Percentiles rank a stretch among this genome's conserved stretches.
Conservation (phyloP, 179 eudicot species). For the Silene coronaria region DNA sequence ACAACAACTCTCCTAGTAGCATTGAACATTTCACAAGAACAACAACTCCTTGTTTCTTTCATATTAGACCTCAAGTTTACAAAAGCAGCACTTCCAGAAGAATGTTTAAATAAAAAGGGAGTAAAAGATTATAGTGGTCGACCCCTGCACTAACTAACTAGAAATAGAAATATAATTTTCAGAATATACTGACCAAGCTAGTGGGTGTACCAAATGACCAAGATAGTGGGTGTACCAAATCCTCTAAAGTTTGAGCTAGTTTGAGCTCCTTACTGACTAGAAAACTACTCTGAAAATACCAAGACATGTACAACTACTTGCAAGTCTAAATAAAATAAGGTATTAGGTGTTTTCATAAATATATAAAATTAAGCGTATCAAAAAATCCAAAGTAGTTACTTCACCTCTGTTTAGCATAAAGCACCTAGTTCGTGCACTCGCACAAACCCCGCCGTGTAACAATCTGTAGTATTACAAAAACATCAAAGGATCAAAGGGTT, state of each 20-base stretch:
- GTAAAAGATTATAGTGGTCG: background rate
- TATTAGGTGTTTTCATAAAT: conserved; percentile 7
- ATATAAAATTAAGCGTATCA: background rate
- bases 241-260: conserved; percentile 26
- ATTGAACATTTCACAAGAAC: no score
- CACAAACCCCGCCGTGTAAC: no score
- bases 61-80: background rate
- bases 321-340: background rate
- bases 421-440: no score
- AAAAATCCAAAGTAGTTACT: no score
- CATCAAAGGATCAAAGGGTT: no score
- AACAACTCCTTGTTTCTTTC: background rate
- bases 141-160: background rate
- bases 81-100: background rate
- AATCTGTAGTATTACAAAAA: no score
- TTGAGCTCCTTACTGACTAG: conserved; percentile 19
- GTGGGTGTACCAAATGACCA: conserved; percentile 49
- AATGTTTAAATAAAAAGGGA: background rate
- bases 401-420: no score
- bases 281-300: conserved; percentile 29
- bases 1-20: no score
- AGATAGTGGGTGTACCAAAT: conserved; percentile 51
- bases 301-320: background rate
- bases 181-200: conserved; percentile 4
- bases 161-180: background rate